Conservation (phyloP, 2,329 filamentous ascomycete genomes). For the Aspergillus latus region DNA sequence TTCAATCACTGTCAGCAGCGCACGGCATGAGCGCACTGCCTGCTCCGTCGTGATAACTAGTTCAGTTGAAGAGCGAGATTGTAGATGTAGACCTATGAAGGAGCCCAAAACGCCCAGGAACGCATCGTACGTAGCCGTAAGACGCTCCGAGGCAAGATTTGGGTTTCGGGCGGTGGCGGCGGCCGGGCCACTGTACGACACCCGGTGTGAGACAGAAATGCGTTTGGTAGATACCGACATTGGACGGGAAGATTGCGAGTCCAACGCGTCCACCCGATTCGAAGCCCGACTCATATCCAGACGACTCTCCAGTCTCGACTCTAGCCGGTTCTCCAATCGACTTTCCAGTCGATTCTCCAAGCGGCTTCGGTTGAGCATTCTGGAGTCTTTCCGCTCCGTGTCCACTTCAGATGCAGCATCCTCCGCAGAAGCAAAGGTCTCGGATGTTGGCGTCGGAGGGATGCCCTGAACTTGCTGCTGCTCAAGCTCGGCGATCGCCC, state of each 20-base stretch:
- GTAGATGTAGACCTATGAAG: constrained; percentile 89
- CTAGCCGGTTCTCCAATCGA: not conserved
- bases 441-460: constrained; percentile 40
- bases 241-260: constrained; percentile 28
- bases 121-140: constrained; percentile 77
- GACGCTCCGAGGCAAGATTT: constrained; percentile 78
- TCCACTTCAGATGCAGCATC: constrained; percentile 25
- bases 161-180: constrained; percentile 62
- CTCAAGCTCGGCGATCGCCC: constrained; percentile 42
- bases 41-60: constrained; percentile 79
- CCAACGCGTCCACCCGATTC: constrained; percentile 26
- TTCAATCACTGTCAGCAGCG: constrained; percentile 76
- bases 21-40: constrained; percentile 76
- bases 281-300: constrained; percentile 31
- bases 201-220: constrained; percentile 64
- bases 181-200: constrained; percentile 71
- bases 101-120: constrained; percentile 90
- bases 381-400: constrained; percentile 34
- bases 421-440: constrained; percentile 35
- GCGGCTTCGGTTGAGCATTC: constrained; percentile 35
- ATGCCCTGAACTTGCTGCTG: constrained; percentile 29
- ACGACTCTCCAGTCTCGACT: constrained; percentile 22
- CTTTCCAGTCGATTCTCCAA: constrained; percentile 30
- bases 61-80: constrained; percentile 86
- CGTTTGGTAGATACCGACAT: constrained; percentile 47